Conservation (phyloP, 1,284 basidiomycete species). For the Paramarasmius palmivorus region DNA sequence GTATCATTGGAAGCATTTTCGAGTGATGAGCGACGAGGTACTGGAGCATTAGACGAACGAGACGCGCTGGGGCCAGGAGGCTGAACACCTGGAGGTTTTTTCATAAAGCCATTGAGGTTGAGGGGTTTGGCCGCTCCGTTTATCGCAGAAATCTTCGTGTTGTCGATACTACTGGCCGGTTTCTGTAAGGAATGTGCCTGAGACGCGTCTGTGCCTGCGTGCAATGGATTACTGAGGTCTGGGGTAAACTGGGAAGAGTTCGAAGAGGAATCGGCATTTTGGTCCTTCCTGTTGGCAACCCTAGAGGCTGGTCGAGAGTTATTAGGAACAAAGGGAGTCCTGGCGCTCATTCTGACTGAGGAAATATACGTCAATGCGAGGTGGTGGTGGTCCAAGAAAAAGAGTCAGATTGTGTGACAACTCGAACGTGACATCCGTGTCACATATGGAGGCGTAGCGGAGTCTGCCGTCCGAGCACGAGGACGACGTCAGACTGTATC, state of each 20-base stretch:
- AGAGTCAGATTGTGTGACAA: too few species aligned
- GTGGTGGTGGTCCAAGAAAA: too few species aligned
- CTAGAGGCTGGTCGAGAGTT: slow-evolving; percentile 11
- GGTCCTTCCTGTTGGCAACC: slow-evolving; percentile 6
- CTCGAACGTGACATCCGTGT: too few species aligned
- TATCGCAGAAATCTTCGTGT: neutral
- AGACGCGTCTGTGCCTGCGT: neutral
- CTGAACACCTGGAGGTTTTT: neutral
- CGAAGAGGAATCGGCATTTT: neutral
- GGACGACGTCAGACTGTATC: too few species aligned
- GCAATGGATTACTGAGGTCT: slow-evolving; percentile 9
- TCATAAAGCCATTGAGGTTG: slow-evolving; percentile 11
- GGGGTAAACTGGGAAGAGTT: slow-evolving; percentile 6
- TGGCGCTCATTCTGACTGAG: slow-evolving; percentile 10
- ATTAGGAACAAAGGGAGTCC: slow-evolving; percentile 13
- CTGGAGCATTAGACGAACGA: neutral
- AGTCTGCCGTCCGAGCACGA: too few species aligned
- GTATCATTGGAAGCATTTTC: neutral
- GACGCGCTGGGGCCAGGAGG: neutral
- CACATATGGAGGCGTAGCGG: too few species aligned
- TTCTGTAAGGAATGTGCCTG: neutral
- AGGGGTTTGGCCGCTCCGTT: slow-evolving; percentile 12
- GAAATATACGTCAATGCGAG: too few species aligned
- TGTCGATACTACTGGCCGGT: neutral
- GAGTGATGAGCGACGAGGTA: neutral